These are phyloP conservation scores for Cicer chorassanicum DNA, from an alignment of 306 rosid genomes.

Conservation along the genomic window DNA sequence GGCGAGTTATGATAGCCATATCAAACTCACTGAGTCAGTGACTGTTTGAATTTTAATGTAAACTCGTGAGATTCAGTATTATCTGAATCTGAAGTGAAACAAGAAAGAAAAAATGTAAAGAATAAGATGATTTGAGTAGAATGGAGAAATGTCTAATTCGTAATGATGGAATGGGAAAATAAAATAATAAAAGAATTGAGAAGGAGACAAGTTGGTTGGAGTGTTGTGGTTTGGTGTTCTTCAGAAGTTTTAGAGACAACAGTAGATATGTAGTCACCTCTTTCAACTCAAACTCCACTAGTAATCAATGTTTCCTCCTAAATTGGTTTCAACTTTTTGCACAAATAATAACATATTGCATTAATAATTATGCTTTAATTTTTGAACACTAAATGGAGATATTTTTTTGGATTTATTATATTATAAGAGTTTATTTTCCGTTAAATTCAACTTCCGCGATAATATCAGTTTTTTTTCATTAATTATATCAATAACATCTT, in stretches of 20 bases:
- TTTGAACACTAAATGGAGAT: no score
- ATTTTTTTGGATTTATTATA: no score
- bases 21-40: background rate
- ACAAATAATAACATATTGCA: no score
- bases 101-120: background rate
- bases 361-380: no score
- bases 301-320: no score
- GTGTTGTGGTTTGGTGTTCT: background rate
- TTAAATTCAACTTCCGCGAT: no score
- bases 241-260: background rate
- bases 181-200: background rate
- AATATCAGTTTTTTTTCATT: no score
- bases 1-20: conserved; percentile 75
- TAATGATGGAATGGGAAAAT: background rate
- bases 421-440: no score
- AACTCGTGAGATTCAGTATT: no score
- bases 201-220: background rate
- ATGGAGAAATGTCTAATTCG: background rate
- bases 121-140: background rate
- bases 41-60: background rate
- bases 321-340: no score
- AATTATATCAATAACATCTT: no score
- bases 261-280: background rate
- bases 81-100: background rate
- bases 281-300: background rate